Base-by-base conservation (phyloP, 176 grass and related monocot species). In the Triticum urartu region DNA sequence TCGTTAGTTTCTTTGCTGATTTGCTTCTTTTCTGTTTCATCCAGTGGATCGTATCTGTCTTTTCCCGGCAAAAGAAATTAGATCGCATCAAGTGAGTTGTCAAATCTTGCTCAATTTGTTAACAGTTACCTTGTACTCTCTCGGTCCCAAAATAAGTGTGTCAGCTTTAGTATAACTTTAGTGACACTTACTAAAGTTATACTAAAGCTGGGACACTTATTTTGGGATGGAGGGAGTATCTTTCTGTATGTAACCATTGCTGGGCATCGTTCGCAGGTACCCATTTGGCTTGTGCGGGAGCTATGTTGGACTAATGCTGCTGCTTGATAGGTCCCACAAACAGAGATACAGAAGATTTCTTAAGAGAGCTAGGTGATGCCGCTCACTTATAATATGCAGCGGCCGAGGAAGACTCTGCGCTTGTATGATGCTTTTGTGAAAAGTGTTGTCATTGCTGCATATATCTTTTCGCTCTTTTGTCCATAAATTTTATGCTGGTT, bases 241-340 rank as follows among this genome's bases (percentile, higher is more conserved):
- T 54, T 74, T 79, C 5, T 61, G 9, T 25, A 36, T 64, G 78
- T 89, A 17, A 85, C 70, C 45, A 77, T 36, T 63, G 26, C 35
- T 61, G 28, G 28, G n/a, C 18, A 21, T 81, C 9, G 73, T 79
- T 87, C 56, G 45, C 79, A 98, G 97, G 90, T 92, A 95, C 28
- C 84, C 92, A 6, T 88, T 95, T 6, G 92, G 93, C 43, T 30
- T 91, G 81, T 94, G 88, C 43, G 79, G 83, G 63, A 88, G 75
- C 87, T 92, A 91, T 87, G 84, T 91, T 1, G 97, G 97, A 66
- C 81, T 98, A 72, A 86, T 94, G 80, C 82, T 98, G 84, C 62
- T 98, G 21, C 89, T 95, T 25, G 85, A 98, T 64, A 92, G 86
- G 63, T 89, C 84, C 76, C 79, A 87, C 38, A 71, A 81, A 61